Evolutionary conservation across 2,329 filamentous ascomycete species (phyloP), one percentile per base, ranked within the genome.

Genomic region (Fusarium concolor): DNA sequence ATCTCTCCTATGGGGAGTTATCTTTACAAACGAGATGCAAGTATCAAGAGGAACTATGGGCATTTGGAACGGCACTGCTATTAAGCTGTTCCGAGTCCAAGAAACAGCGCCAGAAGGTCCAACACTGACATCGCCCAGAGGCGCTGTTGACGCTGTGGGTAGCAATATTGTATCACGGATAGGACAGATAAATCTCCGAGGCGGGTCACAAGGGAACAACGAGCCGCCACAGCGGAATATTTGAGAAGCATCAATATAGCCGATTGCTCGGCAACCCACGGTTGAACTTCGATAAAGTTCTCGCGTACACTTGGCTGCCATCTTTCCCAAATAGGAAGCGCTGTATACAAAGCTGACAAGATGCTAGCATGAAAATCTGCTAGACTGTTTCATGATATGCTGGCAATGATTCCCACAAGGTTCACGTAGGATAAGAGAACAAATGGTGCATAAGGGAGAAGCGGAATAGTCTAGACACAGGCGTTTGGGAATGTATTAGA

Each of bases 61-160:
- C 10, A 90, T 97, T 3, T 99, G 96, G 95, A 97, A 95, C 75
- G 92, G 93, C 35, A 98, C 96, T 2, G 84, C 85, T 3, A 93
- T 99, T 77, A 92, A 91, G 76, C 83, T 99, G 15, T 99, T 99
- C 81, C 90, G 89, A 49, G 94, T 97, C 4, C 93, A 97, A 77
- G 92, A 96, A 76, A 92, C 91, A 17, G 92, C 90, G 3, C 87
- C 92, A 2, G 86, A 91, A 70, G 92, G 94, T 0, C 94, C 94
- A 5, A 93, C 90, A 14, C 79, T 99, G 64, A 88, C 93, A 24
- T 93, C 92, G 33, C 96, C 96, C 0, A 88, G 94, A 61, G 95
- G 94, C 0, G 95, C 95, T 1, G 94, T 97, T 4, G 95, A 97
- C 79, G 94, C 94, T 1, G 94, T 97, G 2, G 95, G 95, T 1